A percentile compares a stretch with the other conserved stretches of the same genome.
These are phyloP conservation scores for Saxophila tyrrhenica DNA, from an alignment of 495 filamentous ascomycete genomes.

Conservation along the genomic window DNA sequence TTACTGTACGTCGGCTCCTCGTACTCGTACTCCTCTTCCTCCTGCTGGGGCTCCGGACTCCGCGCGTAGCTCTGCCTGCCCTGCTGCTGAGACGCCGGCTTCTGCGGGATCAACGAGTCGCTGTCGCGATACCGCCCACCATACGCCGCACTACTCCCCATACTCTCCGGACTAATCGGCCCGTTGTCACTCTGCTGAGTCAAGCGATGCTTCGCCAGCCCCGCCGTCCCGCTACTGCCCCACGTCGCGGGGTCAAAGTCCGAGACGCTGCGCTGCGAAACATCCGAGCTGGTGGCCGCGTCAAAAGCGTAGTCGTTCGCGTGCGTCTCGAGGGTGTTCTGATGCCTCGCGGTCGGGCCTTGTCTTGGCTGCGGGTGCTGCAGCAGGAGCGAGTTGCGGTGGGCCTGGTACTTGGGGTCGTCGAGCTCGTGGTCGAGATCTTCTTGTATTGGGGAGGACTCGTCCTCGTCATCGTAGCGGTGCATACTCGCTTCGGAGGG, in stretches of 20 bases:
- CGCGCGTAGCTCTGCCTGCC: conserved; percentile 12
- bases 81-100: conserved; percentile 18
- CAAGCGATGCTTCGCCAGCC: conserved; percentile 27
- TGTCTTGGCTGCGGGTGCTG: conserved; percentile 84
- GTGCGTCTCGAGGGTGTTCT: conserved; percentile 66
- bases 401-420: conserved; percentile 80
- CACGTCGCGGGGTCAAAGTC: conserved; percentile 66
- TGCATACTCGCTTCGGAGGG: conserved; percentile 28
- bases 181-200: conserved; percentile 11
- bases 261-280: conserved; percentile 35
- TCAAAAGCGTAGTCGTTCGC: conserved; percentile 53
- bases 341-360: conserved; percentile 71
- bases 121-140: conserved; percentile 18
- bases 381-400: conserved; percentile 78
- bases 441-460: conserved; percentile 13
- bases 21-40: conserved; percentile 8
- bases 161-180: conserved; percentile 13
- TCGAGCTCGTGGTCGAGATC: conserved; percentile 51
- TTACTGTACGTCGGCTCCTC: conserved; percentile 17
- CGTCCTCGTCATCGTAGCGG: conserved; percentile 4
- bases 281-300: conserved; percentile 19
- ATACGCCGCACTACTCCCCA: conserved; percentile 19
- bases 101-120: conserved; percentile 26
- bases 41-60: conserved; percentile 11
- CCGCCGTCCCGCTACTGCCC: conserved; percentile 36